Evolutionary conservation across 129 eudicot species (phyloP), one percentile per base, ranked within the genome.

Genomic region (Erigeron canadensis): DNA sequence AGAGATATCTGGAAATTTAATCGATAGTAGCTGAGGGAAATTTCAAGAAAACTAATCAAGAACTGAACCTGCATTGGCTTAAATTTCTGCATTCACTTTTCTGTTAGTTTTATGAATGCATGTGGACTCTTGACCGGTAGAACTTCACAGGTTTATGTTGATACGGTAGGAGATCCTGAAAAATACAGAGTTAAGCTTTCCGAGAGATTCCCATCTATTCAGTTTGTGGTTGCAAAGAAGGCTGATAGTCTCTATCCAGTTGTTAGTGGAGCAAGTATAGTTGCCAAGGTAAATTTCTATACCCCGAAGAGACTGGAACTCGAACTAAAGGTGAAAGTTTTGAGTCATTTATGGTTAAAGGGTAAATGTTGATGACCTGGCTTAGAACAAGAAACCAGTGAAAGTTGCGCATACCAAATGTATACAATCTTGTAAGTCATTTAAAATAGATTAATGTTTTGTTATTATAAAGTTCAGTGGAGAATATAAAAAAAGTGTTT

Each of bases 191-290:
- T 75, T 38, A 94, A 89, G 81, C 86, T 94, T 63, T 80, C 93
- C 15, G 91, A 86, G 66, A 84, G 85, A 78, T 94, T 94, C 76
- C 97, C 95, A 5, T 69, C 85, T 71, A 77, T 94, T 79, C 84
- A 84, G 56, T 94, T 89, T 89, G 97, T 90, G 71, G 98, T 94
- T 66, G 88, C 97, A 15, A 94, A 94, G 84, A 94, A 94, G 80
- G 98, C 98, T 45, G 98, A 94, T 77, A 94, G 98, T 81, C 96
- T 94, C 22, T 94, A 94, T 85, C 97, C 98, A 15, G 98, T 94
- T 70, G 98, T 94, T 47, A 89, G 98, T 82, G 98, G 98, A 73
- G 98, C 98, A 65, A 94, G 98, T 81, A 94, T 94, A 61, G 98
- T 87, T 46, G 98, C 98, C 40, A 94, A 94, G 97, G 98, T 90